Evolutionary conservation across 805 yeast genomes (phyloP).

Genomic region (Cyberlindnera mrakii): DNA sequence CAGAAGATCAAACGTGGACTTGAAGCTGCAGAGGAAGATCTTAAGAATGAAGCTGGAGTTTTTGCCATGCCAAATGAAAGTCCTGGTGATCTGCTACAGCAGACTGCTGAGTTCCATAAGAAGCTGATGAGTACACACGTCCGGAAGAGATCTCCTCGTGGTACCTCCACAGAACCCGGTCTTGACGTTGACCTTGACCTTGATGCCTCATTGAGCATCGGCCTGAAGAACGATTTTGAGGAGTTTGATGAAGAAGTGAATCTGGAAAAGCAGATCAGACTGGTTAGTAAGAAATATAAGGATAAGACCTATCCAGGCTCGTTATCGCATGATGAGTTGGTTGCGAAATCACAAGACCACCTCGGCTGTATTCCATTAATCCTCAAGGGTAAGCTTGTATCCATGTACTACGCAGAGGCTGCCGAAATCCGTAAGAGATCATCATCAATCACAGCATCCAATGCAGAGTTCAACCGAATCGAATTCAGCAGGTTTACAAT

Average conservation of each 20-base stretch:
- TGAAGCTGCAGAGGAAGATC: not conserved
- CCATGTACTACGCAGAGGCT: conserved; percentile 48
- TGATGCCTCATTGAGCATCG: conserved; percentile 10
- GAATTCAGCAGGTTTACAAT: conserved; percentile 42
- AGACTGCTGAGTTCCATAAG: conserved; percentile 7
- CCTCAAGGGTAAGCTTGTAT: conserved; percentile 38
- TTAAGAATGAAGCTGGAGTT: not conserved
- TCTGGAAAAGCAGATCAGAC: conserved; percentile 8
- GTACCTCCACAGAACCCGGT: not conserved
- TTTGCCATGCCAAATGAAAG: not conserved
- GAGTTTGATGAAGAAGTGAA: conserved; percentile 15
- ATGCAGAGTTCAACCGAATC: conserved; percentile 32
- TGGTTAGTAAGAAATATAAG: conserved; percentile 16
- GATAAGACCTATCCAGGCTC: conserved; percentile 21
- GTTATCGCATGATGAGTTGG: conserved; percentile 26
- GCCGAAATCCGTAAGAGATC: conserved; percentile 34
- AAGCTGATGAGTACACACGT: conserved; percentile 7
- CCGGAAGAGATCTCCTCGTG: conserved; percentile 6
- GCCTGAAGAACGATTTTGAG: conserved; percentile 11
- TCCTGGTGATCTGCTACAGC: not conserved
- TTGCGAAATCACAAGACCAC: conserved; percentile 25
- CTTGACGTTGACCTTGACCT: conserved; percentile 8
- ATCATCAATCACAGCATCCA: conserved; percentile 37
- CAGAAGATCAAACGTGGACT: not conserved
- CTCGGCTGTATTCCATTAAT: conserved; percentile 31